A percentile compares a stretch with the other conserved stretches of the same genome.
Evolutionary conservation across 495 filamentous ascomycete species (phyloP).

Genomic region (Recurvomyces mirabilis): DNA sequence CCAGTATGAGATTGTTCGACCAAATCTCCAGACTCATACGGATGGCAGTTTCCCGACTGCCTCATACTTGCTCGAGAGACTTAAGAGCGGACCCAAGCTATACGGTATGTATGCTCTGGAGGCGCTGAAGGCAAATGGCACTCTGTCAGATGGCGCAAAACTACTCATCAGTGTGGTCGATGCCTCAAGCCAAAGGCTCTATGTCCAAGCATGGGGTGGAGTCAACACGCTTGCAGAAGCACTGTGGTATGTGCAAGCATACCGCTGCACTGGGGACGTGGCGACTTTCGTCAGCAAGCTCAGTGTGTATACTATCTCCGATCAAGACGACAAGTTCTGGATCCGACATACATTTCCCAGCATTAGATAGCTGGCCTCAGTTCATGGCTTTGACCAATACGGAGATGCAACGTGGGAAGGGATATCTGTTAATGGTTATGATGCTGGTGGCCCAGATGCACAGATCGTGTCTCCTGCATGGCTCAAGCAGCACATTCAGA

Average conservation of each 20-base stretch:
- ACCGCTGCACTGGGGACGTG: constrained; percentile 24
- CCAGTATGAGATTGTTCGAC: constrained; percentile 8
- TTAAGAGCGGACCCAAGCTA: constrained; percentile 8
- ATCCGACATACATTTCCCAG: constrained; percentile 37
- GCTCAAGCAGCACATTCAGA: constrained; percentile 37
- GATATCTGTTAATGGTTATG: constrained; percentile 36
- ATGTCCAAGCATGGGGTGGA: not conserved
- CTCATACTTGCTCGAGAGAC: constrained; percentile 10
- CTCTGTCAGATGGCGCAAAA: too few species aligned
- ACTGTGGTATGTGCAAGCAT: constrained; percentile 29
- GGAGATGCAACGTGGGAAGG: constrained; percentile 38
- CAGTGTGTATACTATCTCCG: constrained; percentile 39
- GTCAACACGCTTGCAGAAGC: constrained; percentile 34
- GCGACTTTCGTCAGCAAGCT: constrained; percentile 30
- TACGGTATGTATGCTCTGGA: constrained; percentile 16
- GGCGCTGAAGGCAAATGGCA: too few species aligned
- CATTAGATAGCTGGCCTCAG: constrained; percentile 28
- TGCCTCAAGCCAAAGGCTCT: not conserved
- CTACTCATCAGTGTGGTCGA: not conserved
- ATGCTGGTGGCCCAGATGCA: constrained; percentile 36
- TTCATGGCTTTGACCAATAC: constrained; percentile 38
- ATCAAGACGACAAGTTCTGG: constrained; percentile 40
- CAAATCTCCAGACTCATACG: constrained; percentile 15
- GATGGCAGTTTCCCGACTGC: constrained; percentile 13
- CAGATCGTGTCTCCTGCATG: constrained; percentile 33